These are phyloP conservation scores for Hypoxylon sp. DNA, from an alignment of 2,329 filamentous ascomycete genomes.

Conservation along the genomic window DNA sequence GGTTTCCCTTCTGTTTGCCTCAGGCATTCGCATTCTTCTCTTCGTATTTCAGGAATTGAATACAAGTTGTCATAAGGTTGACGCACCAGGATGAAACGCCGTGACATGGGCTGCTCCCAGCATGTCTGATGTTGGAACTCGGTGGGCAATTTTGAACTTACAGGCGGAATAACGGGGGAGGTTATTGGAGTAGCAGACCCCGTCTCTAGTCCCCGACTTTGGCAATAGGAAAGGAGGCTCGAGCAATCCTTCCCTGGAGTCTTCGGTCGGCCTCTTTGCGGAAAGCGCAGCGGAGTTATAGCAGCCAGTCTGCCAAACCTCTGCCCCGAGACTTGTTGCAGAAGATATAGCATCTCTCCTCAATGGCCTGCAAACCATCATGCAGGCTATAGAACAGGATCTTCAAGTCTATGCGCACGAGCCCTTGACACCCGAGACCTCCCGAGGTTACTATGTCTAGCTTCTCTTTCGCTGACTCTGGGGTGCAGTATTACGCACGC, in stretches of 20 bases:
- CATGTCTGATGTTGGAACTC: background rate
- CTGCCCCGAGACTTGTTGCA: background rate
- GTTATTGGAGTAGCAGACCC: constrained; percentile 4
- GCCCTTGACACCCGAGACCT: background rate
- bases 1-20: constrained; percentile 40
- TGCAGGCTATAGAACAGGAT: constrained; percentile 8
- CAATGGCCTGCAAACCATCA: background rate
- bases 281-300: background rate
- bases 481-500: too few relatives aligned
- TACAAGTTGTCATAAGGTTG: background rate
- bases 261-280: background rate
- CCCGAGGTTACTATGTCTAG: background rate
- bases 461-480: background rate
- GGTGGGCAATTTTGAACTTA: constrained; percentile 7
- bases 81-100: background rate
- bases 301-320: background rate
- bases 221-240: background rate
- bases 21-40: constrained; percentile 42
- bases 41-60: constrained; percentile 22
- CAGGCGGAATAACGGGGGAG: constrained; percentile 1
- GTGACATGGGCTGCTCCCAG: background rate
- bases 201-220: background rate
- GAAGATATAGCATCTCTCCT: constrained; percentile 14
- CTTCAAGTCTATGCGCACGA: background rate
- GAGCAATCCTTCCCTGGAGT: background rate